phyloP scores from a whole-genome alignment of 2,329 filamentous ascomycete species.

The Aureobasidium sp. region DNA sequence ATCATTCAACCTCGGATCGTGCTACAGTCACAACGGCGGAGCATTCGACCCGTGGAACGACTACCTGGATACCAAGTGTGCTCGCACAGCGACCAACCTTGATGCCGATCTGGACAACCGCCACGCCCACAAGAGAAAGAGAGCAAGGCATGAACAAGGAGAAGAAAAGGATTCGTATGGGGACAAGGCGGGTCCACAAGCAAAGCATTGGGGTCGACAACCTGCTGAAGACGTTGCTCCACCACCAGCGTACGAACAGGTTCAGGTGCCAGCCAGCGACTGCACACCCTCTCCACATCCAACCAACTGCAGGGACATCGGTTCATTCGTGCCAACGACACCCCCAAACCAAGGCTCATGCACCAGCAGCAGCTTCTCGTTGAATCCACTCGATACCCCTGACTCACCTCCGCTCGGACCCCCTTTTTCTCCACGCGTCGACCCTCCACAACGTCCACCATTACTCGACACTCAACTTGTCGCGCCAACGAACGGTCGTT shows the following conservation, averaged over 20 bases:
- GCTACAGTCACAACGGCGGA: constrained; percentile 11
- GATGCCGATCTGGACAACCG: not conserved
- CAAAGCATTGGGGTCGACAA: not conserved
- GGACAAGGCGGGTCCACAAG: not conserved
- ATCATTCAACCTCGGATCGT: not conserved
- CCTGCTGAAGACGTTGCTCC: not conserved
- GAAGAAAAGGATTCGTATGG: not conserved
- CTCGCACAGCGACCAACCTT: not conserved
- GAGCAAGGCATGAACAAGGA: not conserved
- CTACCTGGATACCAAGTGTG: not conserved
- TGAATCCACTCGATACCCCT: constrained; percentile 4
- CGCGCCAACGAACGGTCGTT: not conserved
- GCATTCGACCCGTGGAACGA: not conserved
- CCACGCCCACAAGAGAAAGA: constrained; percentile 2
- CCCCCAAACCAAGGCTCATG: not conserved
- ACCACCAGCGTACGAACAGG: not conserved
- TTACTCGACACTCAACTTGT: not conserved
- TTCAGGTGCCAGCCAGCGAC: constrained; percentile 12
- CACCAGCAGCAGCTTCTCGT: not conserved
- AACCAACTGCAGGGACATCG: not conserved
- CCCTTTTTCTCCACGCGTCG: not conserved
- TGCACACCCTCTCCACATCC: not conserved
- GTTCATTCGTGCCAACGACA: not conserved
- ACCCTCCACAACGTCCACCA: not conserved
- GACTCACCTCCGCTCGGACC: not conserved